These are phyloP conservation scores for Pestalotiopsis sp. DNA, from an alignment of 2,329 filamentous ascomycete genomes.

Conservation along the genomic window DNA sequence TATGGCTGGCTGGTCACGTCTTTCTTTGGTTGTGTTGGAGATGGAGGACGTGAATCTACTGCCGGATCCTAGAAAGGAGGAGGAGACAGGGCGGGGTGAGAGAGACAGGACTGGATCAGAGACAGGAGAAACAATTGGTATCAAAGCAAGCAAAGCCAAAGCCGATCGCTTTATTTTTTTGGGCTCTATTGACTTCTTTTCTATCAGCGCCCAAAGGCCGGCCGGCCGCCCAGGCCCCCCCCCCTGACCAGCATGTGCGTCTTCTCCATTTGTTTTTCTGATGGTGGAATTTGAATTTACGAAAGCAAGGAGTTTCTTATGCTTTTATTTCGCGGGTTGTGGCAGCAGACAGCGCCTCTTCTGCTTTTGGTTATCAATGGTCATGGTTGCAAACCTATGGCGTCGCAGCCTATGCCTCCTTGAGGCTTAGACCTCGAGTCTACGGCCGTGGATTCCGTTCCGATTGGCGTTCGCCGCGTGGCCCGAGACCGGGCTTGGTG, in stretches of 20 bases:
- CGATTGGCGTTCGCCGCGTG: conserved; percentile 2
- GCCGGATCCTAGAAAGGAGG: neutral
- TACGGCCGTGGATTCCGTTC: neutral
- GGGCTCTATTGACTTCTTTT: neutral
- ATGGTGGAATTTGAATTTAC: neutral
- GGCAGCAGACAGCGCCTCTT: neutral
- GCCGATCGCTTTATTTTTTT: neutral
- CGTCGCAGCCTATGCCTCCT: conserved; percentile 3
- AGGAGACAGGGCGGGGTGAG: neutral
- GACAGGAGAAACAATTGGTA: neutral
- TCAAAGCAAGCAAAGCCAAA: neutral
- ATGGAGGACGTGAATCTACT: neutral
- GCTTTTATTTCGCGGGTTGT: neutral
- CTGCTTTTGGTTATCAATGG: neutral
- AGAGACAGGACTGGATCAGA: neutral
- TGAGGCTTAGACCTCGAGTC: neutral
- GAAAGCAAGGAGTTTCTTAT: neutral
- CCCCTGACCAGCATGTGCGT: neutral
- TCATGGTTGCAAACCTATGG: neutral
- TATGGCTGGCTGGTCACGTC: neutral
- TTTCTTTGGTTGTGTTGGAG: neutral
- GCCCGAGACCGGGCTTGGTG: neutral
- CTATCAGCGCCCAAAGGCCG: neutral
- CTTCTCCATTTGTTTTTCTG: neutral
- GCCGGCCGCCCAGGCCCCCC: neutral